phyloP scores from a whole-genome alignment of 179 eudicot species.

The Camellia oleifera region DNA sequence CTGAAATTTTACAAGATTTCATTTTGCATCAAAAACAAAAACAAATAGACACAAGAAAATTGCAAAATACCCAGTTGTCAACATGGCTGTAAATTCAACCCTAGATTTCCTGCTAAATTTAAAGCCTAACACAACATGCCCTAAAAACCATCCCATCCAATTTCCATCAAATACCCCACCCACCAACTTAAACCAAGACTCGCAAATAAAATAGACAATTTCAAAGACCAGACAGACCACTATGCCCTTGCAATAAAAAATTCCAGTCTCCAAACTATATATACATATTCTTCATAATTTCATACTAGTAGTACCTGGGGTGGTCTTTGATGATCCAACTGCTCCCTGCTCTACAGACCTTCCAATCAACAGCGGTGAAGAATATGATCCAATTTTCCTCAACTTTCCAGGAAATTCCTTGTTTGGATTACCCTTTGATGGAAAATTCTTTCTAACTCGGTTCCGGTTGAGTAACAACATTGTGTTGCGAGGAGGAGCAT shows the following conservation, averaged over 20 bases:
- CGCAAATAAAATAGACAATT: neutral
- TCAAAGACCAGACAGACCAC: neutral
- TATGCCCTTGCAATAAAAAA: neutral
- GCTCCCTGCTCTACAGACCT: constrained; percentile 45
- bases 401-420: constrained; percentile 67
- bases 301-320: constrained; percentile 34
- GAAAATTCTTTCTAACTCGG: constrained; percentile 51
- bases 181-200: neutral
- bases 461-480: constrained; percentile 57
- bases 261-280: constrained; percentile 15
- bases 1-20: neutral
- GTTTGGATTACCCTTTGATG: constrained; percentile 46
- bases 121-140: neutral
- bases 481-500: constrained; percentile 51
- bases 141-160: neutral
- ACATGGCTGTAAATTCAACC: neutral
- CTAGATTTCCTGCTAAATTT: constrained; percentile 2
- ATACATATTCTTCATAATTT: constrained; percentile 30
- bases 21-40: neutral
- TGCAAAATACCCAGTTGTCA: neutral
- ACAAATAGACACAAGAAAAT: neutral
- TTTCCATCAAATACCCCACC: constrained; percentile 1
- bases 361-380: constrained; percentile 50
- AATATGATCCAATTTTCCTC: constrained; percentile 47
- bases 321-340: constrained; percentile 56